Conservation (phyloP, 345 rosid species). For the Euphorbia pulcherrima region DNA sequence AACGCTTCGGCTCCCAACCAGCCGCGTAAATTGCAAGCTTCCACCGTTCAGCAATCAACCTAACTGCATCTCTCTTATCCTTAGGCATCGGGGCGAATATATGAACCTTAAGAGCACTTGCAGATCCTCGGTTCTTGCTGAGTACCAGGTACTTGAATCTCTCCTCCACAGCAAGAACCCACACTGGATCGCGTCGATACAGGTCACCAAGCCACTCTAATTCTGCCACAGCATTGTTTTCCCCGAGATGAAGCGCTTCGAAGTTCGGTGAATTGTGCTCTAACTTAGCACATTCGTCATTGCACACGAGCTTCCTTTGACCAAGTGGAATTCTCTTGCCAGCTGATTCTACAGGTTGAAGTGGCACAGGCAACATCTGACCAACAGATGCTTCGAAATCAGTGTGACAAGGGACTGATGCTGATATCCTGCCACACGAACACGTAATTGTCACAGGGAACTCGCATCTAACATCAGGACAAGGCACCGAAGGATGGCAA, state of each 20-base stretch:
- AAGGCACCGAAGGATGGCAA: conserved; percentile 79
- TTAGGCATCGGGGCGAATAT: conserved; percentile 88
- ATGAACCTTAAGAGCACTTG: conserved; percentile 65
- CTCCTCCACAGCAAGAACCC: conserved; percentile 90
- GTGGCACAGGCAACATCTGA: conserved; percentile 62
- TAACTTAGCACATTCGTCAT: conserved; percentile 80
- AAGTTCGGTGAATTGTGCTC: conserved; percentile 78
- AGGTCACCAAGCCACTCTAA: conserved; percentile 72
- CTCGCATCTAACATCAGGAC: conserved; percentile 88
- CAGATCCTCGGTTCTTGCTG: conserved; percentile 60
- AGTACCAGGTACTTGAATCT: conserved; percentile 89
- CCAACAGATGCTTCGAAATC: conserved; percentile 59
- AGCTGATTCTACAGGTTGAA: conserved; percentile 63
- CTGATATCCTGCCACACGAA: conserved; percentile 75
- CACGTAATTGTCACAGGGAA: conserved; percentile 64
- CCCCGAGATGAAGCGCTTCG: conserved; percentile 90
- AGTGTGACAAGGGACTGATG: conserved; percentile 71
- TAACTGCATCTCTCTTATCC: conserved; percentile 84
- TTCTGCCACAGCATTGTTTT: conserved; percentile 63
- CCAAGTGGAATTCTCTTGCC: conserved; percentile 66
- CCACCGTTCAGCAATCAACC: conserved; percentile 94
- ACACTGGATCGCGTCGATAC: conserved; percentile 85
- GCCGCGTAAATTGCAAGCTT: conserved; percentile 68
- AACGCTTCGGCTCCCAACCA: conserved; percentile 96
- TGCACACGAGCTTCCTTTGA: conserved; percentile 83